Conservation (phyloP, 2,329 filamentous ascomycete species). For the Colletotrichum filicis region DNA sequence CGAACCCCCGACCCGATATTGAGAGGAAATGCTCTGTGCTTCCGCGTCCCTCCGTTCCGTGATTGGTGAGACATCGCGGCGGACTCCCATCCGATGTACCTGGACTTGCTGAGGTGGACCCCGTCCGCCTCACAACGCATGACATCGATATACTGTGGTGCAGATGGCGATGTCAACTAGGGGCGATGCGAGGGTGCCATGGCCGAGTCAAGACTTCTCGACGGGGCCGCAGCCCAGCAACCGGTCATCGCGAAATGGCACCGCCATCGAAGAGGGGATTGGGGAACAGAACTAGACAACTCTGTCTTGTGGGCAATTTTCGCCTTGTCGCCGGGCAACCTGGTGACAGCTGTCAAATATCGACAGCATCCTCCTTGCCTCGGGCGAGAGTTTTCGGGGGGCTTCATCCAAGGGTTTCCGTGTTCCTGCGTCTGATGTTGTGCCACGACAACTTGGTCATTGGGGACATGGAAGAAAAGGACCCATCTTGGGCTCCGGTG, state of each 20-base stretch:
- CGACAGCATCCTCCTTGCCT: constrained; percentile 33
- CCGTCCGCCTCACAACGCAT: constrained; percentile 23
- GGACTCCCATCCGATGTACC: constrained; percentile 26
- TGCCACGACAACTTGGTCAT: constrained; percentile 19
- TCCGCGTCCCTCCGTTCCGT: constrained; percentile 11
- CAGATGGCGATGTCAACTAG: constrained; percentile 7
- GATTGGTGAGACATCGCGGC: constrained; percentile 22
- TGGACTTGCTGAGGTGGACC: constrained; percentile 11
- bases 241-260: constrained; percentile 13
- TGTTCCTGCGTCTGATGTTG: constrained; percentile 25
- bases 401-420: constrained; percentile 19
- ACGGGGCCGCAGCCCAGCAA: not conserved
- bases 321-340: constrained; percentile 21
- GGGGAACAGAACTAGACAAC: not conserved
- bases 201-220: constrained; percentile 14
- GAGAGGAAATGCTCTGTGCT: constrained; percentile 9
- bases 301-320: not conserved
- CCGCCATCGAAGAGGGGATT: not conserved
- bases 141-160: constrained; percentile 5
- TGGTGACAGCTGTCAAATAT: constrained; percentile 27
- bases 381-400: not conserved
- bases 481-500: not conserved
- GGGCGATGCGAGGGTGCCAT: not conserved
- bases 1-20: constrained; percentile 13
- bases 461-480: not conserved